These are phyloP conservation scores for Fusarium longipes DNA, from an alignment of 2,329 filamentous ascomycete species.

Conservation along the genomic window DNA sequence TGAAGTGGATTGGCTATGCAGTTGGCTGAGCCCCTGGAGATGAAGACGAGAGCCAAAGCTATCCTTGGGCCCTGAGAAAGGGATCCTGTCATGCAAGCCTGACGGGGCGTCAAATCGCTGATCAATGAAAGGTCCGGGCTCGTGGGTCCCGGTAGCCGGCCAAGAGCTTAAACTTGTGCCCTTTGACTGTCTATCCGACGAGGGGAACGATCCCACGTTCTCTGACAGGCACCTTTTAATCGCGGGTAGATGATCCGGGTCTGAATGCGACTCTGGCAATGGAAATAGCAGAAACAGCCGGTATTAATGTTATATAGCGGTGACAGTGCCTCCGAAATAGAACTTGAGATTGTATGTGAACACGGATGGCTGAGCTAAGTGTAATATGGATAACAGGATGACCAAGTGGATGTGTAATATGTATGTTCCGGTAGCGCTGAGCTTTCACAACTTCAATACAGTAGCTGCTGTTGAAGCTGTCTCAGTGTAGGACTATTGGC, in stretches of 20 bases:
- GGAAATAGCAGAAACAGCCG: slow-evolving; percentile 15
- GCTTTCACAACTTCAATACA: slow-evolving; percentile 28
- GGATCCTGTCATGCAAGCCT: slow-evolving; percentile 41
- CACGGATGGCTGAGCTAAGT: slow-evolving; percentile 3
- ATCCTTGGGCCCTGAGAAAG: slow-evolving; percentile 41
- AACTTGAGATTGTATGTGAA: too few relatives aligned
- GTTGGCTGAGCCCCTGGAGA: slow-evolving; percentile 39
- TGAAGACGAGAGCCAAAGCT: slow-evolving; percentile 32
- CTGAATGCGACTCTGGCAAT: slow-evolving; percentile 36
- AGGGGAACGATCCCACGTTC: slow-evolving; percentile 34
- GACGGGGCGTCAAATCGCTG: slow-evolving; percentile 44
- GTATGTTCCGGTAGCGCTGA: slow-evolving; percentile 16
- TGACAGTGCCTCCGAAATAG: slow-evolving; percentile 19
- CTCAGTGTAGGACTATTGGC: slow-evolving; percentile 14
- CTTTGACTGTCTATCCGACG: slow-evolving; percentile 30
- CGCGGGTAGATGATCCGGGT: slow-evolving; percentile 36
- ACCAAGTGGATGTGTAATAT: slow-evolving; percentile 30
- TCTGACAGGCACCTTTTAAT: slow-evolving; percentile 40
- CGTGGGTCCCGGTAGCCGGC: slow-evolving; percentile 44
- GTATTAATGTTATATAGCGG: slow-evolving; percentile 12
- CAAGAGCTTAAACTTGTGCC: slow-evolving; percentile 41
- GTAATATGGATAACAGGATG: slow-evolving; percentile 11
- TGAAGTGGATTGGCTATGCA: slow-evolving; percentile 30
- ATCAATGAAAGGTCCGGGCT: slow-evolving; percentile 41
- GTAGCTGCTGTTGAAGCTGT: slow-evolving; percentile 24